Conservation (phyloP, 1,284 basidiomycete species). For the Termitomyces sp. region DNA sequence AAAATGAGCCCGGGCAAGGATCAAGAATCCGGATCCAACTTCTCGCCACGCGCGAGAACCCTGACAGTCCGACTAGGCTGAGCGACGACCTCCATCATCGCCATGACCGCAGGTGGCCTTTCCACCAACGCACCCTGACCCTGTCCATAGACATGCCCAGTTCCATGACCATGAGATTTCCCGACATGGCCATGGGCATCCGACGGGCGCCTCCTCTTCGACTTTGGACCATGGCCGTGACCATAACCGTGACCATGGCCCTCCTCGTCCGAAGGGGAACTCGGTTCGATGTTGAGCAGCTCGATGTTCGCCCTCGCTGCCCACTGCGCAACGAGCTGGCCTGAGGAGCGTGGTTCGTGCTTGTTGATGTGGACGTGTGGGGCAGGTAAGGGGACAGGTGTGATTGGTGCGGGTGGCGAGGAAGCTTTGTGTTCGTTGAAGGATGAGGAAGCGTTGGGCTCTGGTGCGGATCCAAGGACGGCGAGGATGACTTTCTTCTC, state of each 20-base stretch:
- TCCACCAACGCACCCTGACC: conserved; percentile 47
- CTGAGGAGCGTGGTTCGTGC: conserved; percentile 59
- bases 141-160: conserved; percentile 4
- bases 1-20: neutral
- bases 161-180: conserved; percentile 15
- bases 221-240: neutral
- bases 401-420: conserved; percentile 22
- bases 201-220: conserved; percentile 4
- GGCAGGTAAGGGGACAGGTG: conserved; percentile 62
- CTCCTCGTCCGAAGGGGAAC: conserved; percentile 26
- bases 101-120: conserved; percentile 64
- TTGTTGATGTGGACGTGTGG: conserved; percentile 48
- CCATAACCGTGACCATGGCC: neutral
- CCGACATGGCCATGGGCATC: conserved; percentile 19
- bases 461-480: conserved; percentile 30
- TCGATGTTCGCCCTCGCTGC: conserved; percentile 56
- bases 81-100: conserved; percentile 69
- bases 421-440: conserved; percentile 31
- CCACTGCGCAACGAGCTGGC: conserved; percentile 61
- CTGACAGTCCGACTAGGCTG: conserved; percentile 66
- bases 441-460: conserved; percentile 13
- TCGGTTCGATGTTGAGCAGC: conserved; percentile 49
- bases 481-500: conserved; percentile 53
- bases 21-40: conserved; percentile 51
- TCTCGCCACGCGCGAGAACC: conserved; percentile 75